Evolutionary conservation across 305 asterid species (phyloP).

Genomic region (Solanum aculeatissimum): DNA sequence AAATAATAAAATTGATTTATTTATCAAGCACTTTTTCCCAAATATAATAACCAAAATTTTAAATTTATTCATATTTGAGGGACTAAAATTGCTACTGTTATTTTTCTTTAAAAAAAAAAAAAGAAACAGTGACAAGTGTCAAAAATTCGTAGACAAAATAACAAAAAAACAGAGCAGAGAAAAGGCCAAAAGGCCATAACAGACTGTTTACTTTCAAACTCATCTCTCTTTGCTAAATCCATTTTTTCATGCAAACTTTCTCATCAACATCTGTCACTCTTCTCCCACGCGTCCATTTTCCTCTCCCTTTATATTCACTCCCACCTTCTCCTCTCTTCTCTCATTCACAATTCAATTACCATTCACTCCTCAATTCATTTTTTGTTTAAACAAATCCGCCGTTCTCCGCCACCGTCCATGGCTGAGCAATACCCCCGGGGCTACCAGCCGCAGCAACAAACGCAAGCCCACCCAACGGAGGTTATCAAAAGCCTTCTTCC

Average conservation of each 20-base stretch:
- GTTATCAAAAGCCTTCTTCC: not conserved
- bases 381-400: not conserved
- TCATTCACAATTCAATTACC: not conserved
- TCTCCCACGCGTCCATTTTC: constrained; percentile 26
- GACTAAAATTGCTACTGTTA: not conserved
- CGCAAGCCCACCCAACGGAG: not conserved
- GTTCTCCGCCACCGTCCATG: constrained; percentile 8
- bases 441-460: not conserved
- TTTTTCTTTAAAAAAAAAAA: not conserved
- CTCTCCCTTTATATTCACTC: constrained; percentile 6
- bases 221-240: not conserved
- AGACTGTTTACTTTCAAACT: not conserved
- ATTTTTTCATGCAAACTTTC: constrained; percentile 18
- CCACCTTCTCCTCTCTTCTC: not conserved
- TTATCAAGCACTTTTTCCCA: no score
- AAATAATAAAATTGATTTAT: no score
- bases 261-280: constrained; percentile 25
- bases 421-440: constrained; percentile 10
- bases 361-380: no score
- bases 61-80: not conserved
- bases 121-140: not conserved
- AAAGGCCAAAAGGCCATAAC: not conserved
- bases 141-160: not conserved
- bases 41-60: no score
- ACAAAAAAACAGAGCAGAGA: not conserved